These are phyloP conservation scores for Fusarium armeniacum DNA, from an alignment of 2,329 filamentous ascomycete species.

Conservation along the genomic window DNA sequence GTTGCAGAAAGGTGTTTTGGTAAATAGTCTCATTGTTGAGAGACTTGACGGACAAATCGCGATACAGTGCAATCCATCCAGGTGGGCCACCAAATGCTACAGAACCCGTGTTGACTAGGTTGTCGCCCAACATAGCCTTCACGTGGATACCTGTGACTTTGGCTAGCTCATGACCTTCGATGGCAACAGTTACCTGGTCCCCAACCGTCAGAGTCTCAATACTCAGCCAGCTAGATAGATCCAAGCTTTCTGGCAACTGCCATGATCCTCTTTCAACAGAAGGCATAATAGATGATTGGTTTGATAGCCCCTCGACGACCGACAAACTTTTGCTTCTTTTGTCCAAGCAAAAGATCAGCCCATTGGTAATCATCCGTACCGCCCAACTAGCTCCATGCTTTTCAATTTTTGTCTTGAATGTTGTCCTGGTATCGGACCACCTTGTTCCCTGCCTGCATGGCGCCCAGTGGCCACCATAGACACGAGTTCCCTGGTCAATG, in stretches of 20 bases:
- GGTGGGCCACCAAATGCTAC: not conserved
- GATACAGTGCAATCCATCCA: not conserved
- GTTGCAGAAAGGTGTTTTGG: accelerated
- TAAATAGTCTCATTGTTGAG: not conserved
- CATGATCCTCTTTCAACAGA: constrained; percentile 4
- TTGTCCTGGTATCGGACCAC: not conserved
- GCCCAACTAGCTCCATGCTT: constrained; percentile 2
- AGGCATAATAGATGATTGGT: constrained; percentile 4
- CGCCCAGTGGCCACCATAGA: constrained; percentile 14
- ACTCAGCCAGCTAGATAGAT: not conserved
- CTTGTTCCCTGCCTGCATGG: constrained; percentile 16
- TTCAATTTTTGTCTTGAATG: constrained; percentile 2
- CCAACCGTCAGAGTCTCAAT: not conserved
- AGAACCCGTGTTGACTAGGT: constrained; percentile 9
- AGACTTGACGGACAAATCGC: not conserved
- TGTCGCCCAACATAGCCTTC: constrained; percentile 10
- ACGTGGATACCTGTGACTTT: accelerated
- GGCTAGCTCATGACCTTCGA: not conserved
- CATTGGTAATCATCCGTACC: not conserved
- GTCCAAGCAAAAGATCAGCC: constrained; percentile 9
- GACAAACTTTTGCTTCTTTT: not conserved
- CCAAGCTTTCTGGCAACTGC: not conserved
- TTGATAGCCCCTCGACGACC: constrained; percentile 5
- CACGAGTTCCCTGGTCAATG: constrained; percentile 1
- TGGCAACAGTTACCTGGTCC: not conserved